Evolutionary conservation across 208 protist genomes (phyloP), one percentile per base, ranked within the genome.

Genomic region (Crithidia expoeki): DNA sequence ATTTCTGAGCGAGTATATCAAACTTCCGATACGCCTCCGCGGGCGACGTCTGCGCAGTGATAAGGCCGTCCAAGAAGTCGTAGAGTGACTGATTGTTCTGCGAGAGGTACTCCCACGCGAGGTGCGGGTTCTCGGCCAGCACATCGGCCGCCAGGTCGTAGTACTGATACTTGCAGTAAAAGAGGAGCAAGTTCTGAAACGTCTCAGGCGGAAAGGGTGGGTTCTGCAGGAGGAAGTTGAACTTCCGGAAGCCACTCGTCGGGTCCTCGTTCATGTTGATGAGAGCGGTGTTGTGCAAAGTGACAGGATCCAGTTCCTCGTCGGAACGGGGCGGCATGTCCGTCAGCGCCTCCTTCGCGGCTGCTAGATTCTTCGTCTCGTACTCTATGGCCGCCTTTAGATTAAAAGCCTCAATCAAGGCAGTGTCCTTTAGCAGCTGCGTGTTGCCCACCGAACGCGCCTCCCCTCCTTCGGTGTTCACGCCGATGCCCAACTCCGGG

Each of bases 351-450:
- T 99, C 97, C 76, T 95, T 97, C n/a, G 96, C 95, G 4, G 84
- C 90, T 2, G 69, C 63, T 53, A 71, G 53, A 47, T 98, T 98
- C 72, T 97, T 96, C 85, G 98, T 90, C 66, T 89, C 80, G 64
- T 97, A 98, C 76, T 99, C 94, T 79, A 98, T 98, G n/a, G 97
- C 96, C 0, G 93, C 95, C 83, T 99, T 99, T 16, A 99, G 83
- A 76, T 99, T 99, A 79, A 99, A 99, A 0, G 98, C 97, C 76
- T 99, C 98, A 36, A 99, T 92, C 0, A 99, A 86, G 0, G 97
- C 97, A 0, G 96, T 98, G 58, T 99, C 96, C 78, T 97, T 93
- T 36, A 99, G 84, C n/a, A 94, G 68, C 57, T 93, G 86, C 4
- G 94, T 98, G 84, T 99, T 99, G 33, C 97, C 97, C 1, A 99